Base-by-base conservation (phyloP, 129 eudicot genomes). In the Lactuca saligna region DNA sequence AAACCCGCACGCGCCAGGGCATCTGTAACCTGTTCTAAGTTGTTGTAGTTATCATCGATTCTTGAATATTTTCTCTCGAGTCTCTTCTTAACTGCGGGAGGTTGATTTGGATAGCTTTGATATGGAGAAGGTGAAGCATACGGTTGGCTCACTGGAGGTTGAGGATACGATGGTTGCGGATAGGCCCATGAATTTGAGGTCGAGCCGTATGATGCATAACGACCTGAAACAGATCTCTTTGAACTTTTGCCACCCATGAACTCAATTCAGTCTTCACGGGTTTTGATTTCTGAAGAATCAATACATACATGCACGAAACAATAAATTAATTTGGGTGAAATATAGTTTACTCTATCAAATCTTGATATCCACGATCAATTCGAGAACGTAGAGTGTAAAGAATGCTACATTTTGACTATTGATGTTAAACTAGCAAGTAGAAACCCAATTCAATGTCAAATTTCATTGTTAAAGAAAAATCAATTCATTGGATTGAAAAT, bases 1-100 rank as follows among this genome's bases (percentile, higher is more conserved):
- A 90, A 81, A 44, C 97, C 97, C 53, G 95, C 91, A 73, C 83
- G 87, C 15, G 89, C 87, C 53, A 90, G 83, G 34, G 95, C 95
- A 33, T 84, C 87, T 14, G 95, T 87, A 66, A 90, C 97, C 91
- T 89, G 93, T 37, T 86, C 85, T 65, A 89, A 38, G 67, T 77
- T 79, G 75, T 70, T 72, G 84, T 81, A 89, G 71, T 89, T 72
- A 66, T 89, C 96, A 14, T 86, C 90, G 61, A 89, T 86, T 75
- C 53, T 83, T 66, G 96, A 82, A 71, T 34, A 86, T 77, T 84
- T 89, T 69, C 85, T 75, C 80, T 83, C 96, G 37, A 82, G 85
- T 71, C 31, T 73, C 80, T 46, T 86, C 75, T 78, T 82, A 17
- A 80, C 35, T 20, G 72, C 79, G 11, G 87, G 87, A 61, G 82